phyloP scores from a whole-genome alignment of 805 yeast species.

The Ogataea trehaloabstinens region DNA sequence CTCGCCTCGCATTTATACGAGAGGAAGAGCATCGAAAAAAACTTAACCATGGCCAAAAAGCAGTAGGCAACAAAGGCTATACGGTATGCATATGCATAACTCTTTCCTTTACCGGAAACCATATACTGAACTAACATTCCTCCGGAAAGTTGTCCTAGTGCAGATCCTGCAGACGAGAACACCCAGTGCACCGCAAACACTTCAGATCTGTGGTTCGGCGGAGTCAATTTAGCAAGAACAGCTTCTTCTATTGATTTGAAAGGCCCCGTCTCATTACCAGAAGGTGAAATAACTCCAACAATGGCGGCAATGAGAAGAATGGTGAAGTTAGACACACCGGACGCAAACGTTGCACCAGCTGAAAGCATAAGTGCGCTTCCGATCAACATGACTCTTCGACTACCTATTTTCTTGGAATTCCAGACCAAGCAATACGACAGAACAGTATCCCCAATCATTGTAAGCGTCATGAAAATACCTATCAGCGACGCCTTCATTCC shows the following conservation, averaged over 20 bases:
- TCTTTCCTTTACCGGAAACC: conserved; percentile 31
- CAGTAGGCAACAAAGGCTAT: conserved; percentile 57
- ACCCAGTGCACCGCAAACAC: conserved; percentile 74
- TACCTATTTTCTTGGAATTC: conserved; percentile 71
- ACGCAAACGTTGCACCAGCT: conserved; percentile 67
- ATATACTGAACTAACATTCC: conserved; percentile 58
- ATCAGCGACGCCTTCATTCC: conserved; percentile 55
- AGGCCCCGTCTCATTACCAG: conserved; percentile 90
- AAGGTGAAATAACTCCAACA: conserved; percentile 82
- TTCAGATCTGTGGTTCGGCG: conserved; percentile 61
- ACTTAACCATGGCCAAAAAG: conserved; percentile 49
- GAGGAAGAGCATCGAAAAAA: conserved; percentile 48
- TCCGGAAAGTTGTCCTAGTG: conserved; percentile 64
- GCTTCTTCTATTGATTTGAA: conserved; percentile 85
- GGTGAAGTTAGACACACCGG: conserved; percentile 46
- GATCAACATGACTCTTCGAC: conserved; percentile 57
- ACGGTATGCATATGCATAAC: conserved; percentile 48
- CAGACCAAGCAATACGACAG: conserved; percentile 72
- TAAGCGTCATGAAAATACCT: conserved; percentile 80
- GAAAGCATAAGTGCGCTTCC: conserved; percentile 68
- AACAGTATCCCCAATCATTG: conserved; percentile 74
- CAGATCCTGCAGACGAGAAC: conserved; percentile 68
- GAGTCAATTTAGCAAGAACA: conserved; percentile 74
- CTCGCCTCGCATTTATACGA: conserved; percentile 51
- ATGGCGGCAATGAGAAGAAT: conserved; percentile 69